Percentiles rank a stretch among this genome's conserved stretches.
Evolutionary conservation across 371 early-diverging fungal genomes (phyloP).

Genomic region (Zancudomyces culisetae): DNA sequence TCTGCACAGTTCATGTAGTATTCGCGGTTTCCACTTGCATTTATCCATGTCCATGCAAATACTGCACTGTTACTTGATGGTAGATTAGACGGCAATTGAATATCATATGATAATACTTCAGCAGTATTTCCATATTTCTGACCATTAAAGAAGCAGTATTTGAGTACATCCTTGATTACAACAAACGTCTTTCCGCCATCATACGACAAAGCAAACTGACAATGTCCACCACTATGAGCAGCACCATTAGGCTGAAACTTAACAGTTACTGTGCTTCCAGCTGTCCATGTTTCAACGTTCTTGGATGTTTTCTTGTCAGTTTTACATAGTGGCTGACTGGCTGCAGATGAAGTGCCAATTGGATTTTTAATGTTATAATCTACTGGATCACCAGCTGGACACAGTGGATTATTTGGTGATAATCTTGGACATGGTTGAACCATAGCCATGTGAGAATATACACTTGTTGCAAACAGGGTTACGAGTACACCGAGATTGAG

Average conservation of each 20-base stretch:
- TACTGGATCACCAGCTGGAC: constrained; percentile 19
- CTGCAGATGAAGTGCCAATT: constrained; percentile 15
- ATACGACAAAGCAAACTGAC: constrained; percentile 43
- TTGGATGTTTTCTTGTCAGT: constrained; percentile 12
- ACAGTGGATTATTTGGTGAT: constrained; percentile 10
- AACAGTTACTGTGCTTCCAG: constrained; percentile 24
- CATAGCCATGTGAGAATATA: constrained; percentile 13
- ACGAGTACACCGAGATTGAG: too few species aligned
- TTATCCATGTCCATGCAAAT: constrained; percentile 49
- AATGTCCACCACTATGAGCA: constrained; percentile 47
- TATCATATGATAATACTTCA: constrained; percentile 11
- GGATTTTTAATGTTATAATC: constrained; percentile 28
- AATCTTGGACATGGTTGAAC: constrained; percentile 15
- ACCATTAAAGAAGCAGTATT: constrained; percentile 22
- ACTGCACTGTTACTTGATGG: constrained; percentile 26
- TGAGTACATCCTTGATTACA: constrained; percentile 30
- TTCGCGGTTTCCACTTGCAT: constrained; percentile 39
- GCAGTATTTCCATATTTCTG: constrained; percentile 6
- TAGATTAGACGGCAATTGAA: constrained; percentile 31
- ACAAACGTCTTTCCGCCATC: constrained; percentile 40
- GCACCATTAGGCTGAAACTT: constrained; percentile 20
- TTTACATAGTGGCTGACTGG: constrained; percentile 22
- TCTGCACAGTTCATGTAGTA: constrained; percentile 48
- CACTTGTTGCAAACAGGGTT: constrained; percentile 9
- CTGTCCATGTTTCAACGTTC: constrained; percentile 16